Evolutionary conservation across 192 early-diverging fungal species (phyloP), one percentile per base, ranked within the genome.

Genomic region (Podila horticola): DNA sequence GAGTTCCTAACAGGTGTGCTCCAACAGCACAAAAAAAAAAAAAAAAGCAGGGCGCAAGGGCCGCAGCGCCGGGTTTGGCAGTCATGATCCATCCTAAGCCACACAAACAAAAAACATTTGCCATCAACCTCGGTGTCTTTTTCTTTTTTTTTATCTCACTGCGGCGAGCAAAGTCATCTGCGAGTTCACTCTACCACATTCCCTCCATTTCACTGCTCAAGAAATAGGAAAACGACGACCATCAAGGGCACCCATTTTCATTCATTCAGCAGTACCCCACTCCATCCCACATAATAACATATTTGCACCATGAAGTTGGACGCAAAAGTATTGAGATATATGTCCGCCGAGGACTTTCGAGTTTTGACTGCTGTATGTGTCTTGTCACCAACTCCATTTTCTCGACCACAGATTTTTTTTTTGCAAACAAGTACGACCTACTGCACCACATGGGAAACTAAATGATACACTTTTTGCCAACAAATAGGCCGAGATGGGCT

Each of bases 281-380:
- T 22, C 52, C 22, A 55, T 55, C 24, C 22, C n/a, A 24, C 52
- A 24, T 31, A 64, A 36, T 11, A 36, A n/a, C 38, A 61, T 41
- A 20, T 30, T 30, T 91, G 50, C 51, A 83, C 30, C 24, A 99
- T 98, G 98, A 99, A 96, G 85, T 88, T 99, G 26, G 94, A 99
- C 83, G 91, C 94, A 55, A 99, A 96, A 85, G 90, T 93, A 33
- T 84, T 99, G 59, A 93, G 97, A 62, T 99, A 99, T 86, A 92
- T 99, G 90, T 89, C 93, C 72, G 77, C 79, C 34, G 97, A 98
- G 62, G 96, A 98, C 75, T 99, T 97, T 84, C 89, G 98, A 66
- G 96, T 99, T 64, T 86, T 99, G 63, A 97, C 96, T 20, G 96
- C 98, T 22, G 95, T 92, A 86, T 69, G 86, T 68, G 30, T 30